Evolutionary conservation across 2,329 filamentous ascomycete species (phyloP).

Genomic region (Xylariaceae sp.): DNA sequence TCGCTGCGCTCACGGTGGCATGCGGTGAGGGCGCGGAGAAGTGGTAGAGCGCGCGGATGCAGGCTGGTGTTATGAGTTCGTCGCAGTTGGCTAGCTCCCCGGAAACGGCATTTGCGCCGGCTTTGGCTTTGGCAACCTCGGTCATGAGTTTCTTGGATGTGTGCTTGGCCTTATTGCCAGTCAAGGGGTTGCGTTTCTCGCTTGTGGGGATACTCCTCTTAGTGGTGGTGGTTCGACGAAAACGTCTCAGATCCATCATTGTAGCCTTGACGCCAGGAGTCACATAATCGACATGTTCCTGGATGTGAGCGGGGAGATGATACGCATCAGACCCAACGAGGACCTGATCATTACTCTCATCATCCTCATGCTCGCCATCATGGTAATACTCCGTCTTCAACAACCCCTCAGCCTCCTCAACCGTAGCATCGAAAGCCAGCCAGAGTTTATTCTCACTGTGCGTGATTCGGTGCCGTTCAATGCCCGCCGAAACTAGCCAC

Average conservation of each 20-base stretch:
- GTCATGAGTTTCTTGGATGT: no score
- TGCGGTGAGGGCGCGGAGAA: not conserved
- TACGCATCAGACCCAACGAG: not conserved
- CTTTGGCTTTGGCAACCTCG: no score
- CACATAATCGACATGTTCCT: conserved; percentile 4
- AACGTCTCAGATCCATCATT: not conserved
- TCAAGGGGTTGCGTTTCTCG: no score
- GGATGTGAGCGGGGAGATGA: conserved; percentile 1
- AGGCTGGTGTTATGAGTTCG: conserved; percentile 1
- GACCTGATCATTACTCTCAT: not conserved
- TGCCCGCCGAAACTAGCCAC: no score
- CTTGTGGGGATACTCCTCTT: not conserved
- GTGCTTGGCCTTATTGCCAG: no score
- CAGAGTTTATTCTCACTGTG: conserved; percentile 4
- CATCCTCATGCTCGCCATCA: not conserved
- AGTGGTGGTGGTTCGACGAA: not conserved
- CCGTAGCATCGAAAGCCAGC: conserved; percentile 5
- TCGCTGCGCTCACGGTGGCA: not conserved
- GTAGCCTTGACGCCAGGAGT: conserved; percentile 2
- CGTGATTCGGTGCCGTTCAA: no score
- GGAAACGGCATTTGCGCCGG: no score
- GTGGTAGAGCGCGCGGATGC: not conserved
- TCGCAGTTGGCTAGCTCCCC: conserved; percentile 4
- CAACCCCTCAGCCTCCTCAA: not conserved
- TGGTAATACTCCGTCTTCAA: conserved; percentile 5